These are phyloP conservation scores for Cyclocybe aegerita DNA, from an alignment of 768 basidiomycete species.

Conservation along the genomic window DNA sequence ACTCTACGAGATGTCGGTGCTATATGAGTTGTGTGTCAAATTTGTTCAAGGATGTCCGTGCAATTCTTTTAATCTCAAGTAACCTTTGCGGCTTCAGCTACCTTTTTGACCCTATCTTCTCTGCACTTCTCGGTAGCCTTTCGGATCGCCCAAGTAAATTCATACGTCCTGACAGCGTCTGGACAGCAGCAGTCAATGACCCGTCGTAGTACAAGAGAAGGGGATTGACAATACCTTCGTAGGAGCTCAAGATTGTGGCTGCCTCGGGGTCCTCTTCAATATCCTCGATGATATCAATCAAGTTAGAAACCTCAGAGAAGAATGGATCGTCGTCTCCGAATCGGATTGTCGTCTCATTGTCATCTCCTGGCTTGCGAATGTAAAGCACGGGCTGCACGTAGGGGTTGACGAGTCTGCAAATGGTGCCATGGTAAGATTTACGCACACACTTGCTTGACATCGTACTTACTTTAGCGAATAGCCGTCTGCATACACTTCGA, in stretches of 20 bases:
- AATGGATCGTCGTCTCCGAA: slow-evolving; percentile 89
- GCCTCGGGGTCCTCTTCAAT: slow-evolving; percentile 85
- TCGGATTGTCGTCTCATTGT: slow-evolving; percentile 64
- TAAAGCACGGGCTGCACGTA: slow-evolving; percentile 90
- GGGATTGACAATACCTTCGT: slow-evolving; percentile 59
- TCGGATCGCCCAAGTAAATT: slow-evolving; percentile 93
- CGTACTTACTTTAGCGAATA: slow-evolving; percentile 73
- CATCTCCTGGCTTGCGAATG: slow-evolving; percentile 82
- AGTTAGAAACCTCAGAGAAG: slow-evolving; percentile 90
- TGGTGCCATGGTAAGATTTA: not conserved
- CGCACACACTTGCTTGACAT: not conserved
- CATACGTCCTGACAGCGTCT: slow-evolving; percentile 88
- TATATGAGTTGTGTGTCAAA: too few relatives aligned
- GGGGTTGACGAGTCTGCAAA: slow-evolving; percentile 76
- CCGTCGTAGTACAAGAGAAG: not conserved
- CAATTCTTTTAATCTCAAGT: not conserved
- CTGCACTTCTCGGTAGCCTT: slow-evolving; percentile 71
- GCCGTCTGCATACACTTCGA: slow-evolving; percentile 93
- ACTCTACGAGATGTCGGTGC: too few relatives aligned
- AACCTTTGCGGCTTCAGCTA: slow-evolving; percentile 27
- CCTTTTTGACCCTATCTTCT: slow-evolving; percentile 38
- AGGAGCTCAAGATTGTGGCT: slow-evolving; percentile 77
- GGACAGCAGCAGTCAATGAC: slow-evolving; percentile 1
- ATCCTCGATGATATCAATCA: slow-evolving; percentile 87
- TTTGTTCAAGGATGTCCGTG: not conserved